Evolutionary conservation across 2,329 filamentous ascomycete genomes (phyloP), one percentile per base, ranked within the genome.

Genomic region (Alternaria arbusti): DNA sequence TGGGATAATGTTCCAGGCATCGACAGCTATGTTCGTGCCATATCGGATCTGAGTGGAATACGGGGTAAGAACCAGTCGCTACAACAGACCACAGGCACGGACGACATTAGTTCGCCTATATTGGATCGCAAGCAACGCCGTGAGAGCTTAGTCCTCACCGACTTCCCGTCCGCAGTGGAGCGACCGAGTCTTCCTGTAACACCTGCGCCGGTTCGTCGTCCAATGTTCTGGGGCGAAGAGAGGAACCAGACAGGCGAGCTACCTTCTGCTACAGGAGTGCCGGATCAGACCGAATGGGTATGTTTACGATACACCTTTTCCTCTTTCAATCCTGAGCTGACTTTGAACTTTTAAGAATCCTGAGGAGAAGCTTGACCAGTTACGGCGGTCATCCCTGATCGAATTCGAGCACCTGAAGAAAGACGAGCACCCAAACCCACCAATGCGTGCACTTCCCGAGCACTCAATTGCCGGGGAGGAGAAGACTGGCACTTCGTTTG

Each of bases 1-100:
- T 99, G 96, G 96, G 96, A 99, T 74, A 92, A 93, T 57, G 87
- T 96, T 56, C 92, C 92, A 12, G 91, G 93, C 69, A 99, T 99
- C 72, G 90, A 93, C 73, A 87, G 88, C 67, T 99, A 97, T 77
- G 92, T 98, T 58, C 91, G 92, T 67, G 86, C 88, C 57, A 84
- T 97, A 59, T 81, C 82, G 56, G 76, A 80, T 5, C 89, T 91
- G 71, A 89, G 90, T 77, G 86, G 88, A 74, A 86, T 85, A 60
- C 85, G 84, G 63, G 84, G 79, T 56, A 84, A 82, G 66, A 69
- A 71, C 10, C 65, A 85, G 64, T 80, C 83, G n/a, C 68, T 82
- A 25, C 73, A 70, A 22, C 67, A 73, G 32, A 57, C 70, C 9
- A 71, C 67, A 12, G 71, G 66, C 46, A 66, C 70, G 25, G 69